Base-by-base conservation (phyloP, 345 rosid species). In the Pistacia vera region DNA sequence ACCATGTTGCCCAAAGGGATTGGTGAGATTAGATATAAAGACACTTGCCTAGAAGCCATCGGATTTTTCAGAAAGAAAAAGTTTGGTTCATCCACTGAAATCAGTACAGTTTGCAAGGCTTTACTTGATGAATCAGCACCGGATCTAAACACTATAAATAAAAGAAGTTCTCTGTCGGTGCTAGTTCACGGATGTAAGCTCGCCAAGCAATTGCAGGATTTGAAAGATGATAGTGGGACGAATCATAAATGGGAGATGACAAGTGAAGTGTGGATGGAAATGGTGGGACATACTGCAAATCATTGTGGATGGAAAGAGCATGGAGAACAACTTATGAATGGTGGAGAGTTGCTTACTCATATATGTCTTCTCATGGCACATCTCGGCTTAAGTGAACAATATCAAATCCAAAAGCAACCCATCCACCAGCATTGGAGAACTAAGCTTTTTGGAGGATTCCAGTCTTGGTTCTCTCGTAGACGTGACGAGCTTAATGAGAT, bases 1-100 rank as follows among this genome's bases (percentile, higher is more conserved):
- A 22, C n/a, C 4, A 76, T 76, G 79, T 38, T 76, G 18, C 79
- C 79, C 16, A 72, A 66, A 36, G 81, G 75, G 20, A 59, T 78
- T 0, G 54, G 66, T 46, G 51, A 16, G n/a, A 20, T n/a, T 2
- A 36, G 41, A 67, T 70, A 58, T 17, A 18, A 49, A 5, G 79
- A 83, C 5, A 80, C 83, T 1, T 57, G 74, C 52, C 20, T n/a
- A 3, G 79, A 80, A 60, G 71, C 30, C 0, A 30, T 9, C 1
- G 38, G 73, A 6, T 70, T 70, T 63, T 51, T 79, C 54, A 70
- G 3, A 62, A 38, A 52, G 36, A 63, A 51, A 11, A 14, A 4
- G 11, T 25, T 25, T 25, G 16, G 17, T 11, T 14, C 12, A 51
- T 51, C 16, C 11, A 51, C 12, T 25, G 25, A 25, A 25, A 25